Conservation (phyloP, 2,329 filamentous ascomycete genomes). For the Botrytis aclada region DNA sequence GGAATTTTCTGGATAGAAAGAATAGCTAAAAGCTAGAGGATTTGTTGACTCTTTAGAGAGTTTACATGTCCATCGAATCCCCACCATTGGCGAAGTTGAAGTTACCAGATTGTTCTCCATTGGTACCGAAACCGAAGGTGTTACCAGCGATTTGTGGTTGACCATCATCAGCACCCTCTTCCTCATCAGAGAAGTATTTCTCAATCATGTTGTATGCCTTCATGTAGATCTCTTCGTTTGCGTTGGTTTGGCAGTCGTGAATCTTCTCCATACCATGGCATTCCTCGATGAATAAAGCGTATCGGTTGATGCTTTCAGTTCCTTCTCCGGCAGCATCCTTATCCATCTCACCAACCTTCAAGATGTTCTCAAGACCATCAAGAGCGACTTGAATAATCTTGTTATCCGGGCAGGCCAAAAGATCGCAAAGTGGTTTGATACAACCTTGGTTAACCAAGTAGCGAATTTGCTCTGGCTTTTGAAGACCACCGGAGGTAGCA, state of each 20-base stretch:
- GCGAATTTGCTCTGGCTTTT: conserved; percentile 98
- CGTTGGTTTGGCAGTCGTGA: conserved; percentile 99
- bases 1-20: conserved; percentile 20
- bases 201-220: conserved; percentile 99
- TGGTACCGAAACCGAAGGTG: conserved; percentile 76
- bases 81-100: conserved; percentile 90
- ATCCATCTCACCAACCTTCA: conserved; percentile 98
- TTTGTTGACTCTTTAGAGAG: conserved; percentile 21
- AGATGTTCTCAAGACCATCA: conserved; percentile 96
- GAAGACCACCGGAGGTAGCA: conserved; percentile 91
- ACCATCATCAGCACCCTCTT: conserved; percentile 75
- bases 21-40: conserved; percentile 25
- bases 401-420: conserved; percentile 95
- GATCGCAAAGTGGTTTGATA: conserved; percentile 95
- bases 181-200: conserved; percentile 99
- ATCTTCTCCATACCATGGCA: conserved; percentile 99
- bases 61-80: conserved; percentile 74
- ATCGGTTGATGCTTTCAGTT: conserved; percentile 84
- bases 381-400: conserved; percentile 99
- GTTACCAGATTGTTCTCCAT: conserved; percentile 70
- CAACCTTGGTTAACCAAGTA: conserved; percentile 91
- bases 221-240: conserved; percentile 99
- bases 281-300: conserved; percentile 97
- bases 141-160: conserved; percentile 62
- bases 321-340: conserved; percentile 81